These are phyloP conservation scores for Prunus mira DNA, from an alignment of 306 rosid genomes.

Conservation along the genomic window DNA sequence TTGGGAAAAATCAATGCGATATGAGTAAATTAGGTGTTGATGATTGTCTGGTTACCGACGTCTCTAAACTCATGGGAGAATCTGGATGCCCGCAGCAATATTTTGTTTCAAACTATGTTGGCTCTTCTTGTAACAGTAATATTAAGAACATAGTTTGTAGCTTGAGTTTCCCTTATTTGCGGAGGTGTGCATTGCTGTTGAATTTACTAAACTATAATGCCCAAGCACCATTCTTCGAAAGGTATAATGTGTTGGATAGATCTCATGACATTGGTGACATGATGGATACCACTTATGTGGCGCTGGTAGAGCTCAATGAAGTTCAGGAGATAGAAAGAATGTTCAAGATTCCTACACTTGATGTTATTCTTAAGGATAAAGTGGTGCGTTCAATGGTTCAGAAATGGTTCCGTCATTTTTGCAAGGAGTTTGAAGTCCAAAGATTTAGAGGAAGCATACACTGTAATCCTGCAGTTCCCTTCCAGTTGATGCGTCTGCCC, in stretches of 20 bases:
- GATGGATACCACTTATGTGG: slow-evolving; percentile 40
- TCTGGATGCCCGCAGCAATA: slow-evolving; percentile 43
- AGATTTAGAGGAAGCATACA: slow-evolving; percentile 40
- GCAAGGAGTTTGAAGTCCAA: slow-evolving; percentile 49
- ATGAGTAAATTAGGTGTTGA: slow-evolving; percentile 38
- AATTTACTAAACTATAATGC: slow-evolving; percentile 58
- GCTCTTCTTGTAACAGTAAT: slow-evolving; percentile 47
- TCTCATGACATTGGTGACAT: slow-evolving; percentile 41
- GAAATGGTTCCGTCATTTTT: slow-evolving; percentile 72
- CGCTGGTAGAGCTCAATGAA: slow-evolving; percentile 49
- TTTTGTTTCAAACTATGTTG: slow-evolving; percentile 58
- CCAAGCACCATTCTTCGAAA: slow-evolving; percentile 60
- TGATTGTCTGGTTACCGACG: slow-evolving; percentile 68
- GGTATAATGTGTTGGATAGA: slow-evolving; percentile 48
- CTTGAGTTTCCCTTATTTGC: slow-evolving; percentile 74
- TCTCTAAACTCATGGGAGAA: slow-evolving; percentile 51
- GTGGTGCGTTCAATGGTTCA: slow-evolving; percentile 48
- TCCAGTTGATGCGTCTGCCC: slow-evolving; percentile 81
- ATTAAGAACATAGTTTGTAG: slow-evolving; percentile 56
- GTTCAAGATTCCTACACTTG: slow-evolving; percentile 77
- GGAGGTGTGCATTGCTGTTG: slow-evolving; percentile 88
- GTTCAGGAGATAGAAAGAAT: slow-evolving; percentile 67
- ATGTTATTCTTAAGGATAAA: slow-evolving; percentile 67
- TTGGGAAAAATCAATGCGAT: slow-evolving; percentile 43
- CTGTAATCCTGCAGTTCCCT: slow-evolving; percentile 78